Percentiles rank a stretch among this genome's conserved stretches.
phyloP scores from a whole-genome alignment of 495 filamentous ascomycete genomes.

The Elaphomyces granulatus region DNA sequence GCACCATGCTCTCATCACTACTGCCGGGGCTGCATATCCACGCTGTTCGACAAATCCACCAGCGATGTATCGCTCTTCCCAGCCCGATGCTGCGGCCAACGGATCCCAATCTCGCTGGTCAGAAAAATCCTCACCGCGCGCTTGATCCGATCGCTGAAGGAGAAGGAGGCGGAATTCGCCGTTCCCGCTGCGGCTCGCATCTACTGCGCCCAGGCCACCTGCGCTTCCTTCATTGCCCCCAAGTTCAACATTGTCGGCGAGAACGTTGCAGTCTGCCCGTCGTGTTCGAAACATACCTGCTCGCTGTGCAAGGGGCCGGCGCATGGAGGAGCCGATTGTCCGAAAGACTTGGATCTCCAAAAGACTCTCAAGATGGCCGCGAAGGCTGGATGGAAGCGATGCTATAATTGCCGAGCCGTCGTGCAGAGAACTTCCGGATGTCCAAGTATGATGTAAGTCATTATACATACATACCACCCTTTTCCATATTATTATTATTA shows the following conservation, averaged over 20 bases:
- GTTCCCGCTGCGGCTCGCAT: conserved; percentile 15
- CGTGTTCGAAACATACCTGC: conserved; percentile 18
- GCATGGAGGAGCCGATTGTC: conserved; percentile 14
- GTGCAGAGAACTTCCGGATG: too few relatives aligned
- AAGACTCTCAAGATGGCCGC: conserved; percentile 13
- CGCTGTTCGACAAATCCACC: conserved; percentile 17
- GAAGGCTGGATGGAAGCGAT: conserved; percentile 17
- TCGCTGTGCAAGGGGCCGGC: conserved; percentile 18
- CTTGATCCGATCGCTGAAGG: conserved; percentile 3
- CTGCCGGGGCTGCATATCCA: conserved; percentile 18
- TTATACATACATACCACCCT: too few relatives aligned
- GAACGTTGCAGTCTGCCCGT: conserved; percentile 13
- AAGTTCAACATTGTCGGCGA: conserved; percentile 3
- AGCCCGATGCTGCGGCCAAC: conserved; percentile 23
- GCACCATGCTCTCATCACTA: conserved; percentile 23
- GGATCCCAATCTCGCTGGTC: conserved; percentile 9
- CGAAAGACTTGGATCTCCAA: conserved; percentile 12
- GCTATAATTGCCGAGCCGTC: conserved; percentile 17
- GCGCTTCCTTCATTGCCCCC: conserved; percentile 15
- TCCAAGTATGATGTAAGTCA: too few relatives aligned
- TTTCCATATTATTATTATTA: too few relatives aligned
- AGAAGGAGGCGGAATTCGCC: conserved; percentile 14
- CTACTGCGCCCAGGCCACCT: conserved; percentile 17
- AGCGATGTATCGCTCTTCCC: conserved; percentile 24
- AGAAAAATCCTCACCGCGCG: conserved; percentile 8